Evolutionary conservation across 345 rosid genomes (phyloP).

Genomic region (Raphanus sativus): DNA sequence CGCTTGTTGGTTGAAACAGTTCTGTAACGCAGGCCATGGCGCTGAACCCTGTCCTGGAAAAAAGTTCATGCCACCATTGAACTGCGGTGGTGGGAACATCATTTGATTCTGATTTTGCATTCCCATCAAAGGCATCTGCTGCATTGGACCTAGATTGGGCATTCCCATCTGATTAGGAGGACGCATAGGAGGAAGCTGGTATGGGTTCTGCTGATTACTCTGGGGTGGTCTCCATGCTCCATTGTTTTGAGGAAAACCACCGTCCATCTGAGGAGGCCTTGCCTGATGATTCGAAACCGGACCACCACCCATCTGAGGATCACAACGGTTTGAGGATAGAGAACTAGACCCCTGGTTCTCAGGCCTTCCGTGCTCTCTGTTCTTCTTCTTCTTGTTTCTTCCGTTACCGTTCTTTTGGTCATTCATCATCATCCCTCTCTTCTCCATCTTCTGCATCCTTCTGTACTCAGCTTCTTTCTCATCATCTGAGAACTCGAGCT

Average conservation of each 20-base stretch:
- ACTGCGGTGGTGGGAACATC: constrained; percentile 59
- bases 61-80: constrained; percentile 44
- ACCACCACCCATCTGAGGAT: constrained; percentile 38
- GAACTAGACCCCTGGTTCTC: constrained; percentile 30
- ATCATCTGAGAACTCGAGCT: constrained; percentile 92
- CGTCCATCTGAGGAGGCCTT: constrained; percentile 40
- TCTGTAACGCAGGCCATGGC: constrained; percentile 59
- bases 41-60: constrained; percentile 42
- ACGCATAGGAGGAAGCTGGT: constrained; percentile 30
- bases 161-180: constrained; percentile 38
- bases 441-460: constrained; percentile 65
- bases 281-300: constrained; percentile 39
- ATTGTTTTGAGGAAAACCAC: constrained; percentile 45
- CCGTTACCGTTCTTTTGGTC: constrained; percentile 45
- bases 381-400: constrained; percentile 58
- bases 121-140: constrained; percentile 36
- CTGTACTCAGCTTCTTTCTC: constrained; percentile 84
- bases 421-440: constrained; percentile 54
- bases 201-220: constrained; percentile 47
- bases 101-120: constrained; percentile 43
- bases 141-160: constrained; percentile 31
- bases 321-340: constrained; percentile 23
- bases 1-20: constrained; percentile 48
- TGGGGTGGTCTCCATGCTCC: constrained; percentile 50
- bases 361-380: constrained; percentile 47